A percentile compares a stretch with the other conserved stretches of the same genome.
These are phyloP conservation scores for Limonium bicolor DNA, from an alignment of 148 eudicot species.

Conservation along the genomic window DNA sequence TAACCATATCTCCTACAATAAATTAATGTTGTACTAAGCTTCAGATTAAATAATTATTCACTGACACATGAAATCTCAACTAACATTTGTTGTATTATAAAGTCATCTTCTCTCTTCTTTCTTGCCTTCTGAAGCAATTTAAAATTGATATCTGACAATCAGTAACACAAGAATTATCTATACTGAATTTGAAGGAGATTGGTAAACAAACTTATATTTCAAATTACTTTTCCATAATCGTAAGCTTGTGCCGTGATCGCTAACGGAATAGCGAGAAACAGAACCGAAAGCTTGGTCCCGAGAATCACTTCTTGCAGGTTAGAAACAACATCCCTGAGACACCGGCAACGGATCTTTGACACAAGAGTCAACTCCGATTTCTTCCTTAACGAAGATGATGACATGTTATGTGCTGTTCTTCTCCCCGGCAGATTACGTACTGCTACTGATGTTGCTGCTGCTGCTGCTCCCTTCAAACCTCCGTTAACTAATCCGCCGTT, in stretches of 20 bases:
- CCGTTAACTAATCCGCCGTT: not conserved
- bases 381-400: constrained; percentile 37
- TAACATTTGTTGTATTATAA: no score
- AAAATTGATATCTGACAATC: no score
- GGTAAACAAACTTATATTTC: no score
- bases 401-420: constrained; percentile 39
- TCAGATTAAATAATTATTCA: no score
- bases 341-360: constrained; percentile 17
- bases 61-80: no score
- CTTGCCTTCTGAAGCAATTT: no score
- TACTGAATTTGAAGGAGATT: no score
- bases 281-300: constrained; percentile 43
- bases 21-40: no score
- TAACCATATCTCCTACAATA: no score
- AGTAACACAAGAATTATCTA: no score
- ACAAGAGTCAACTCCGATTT: constrained; percentile 31
- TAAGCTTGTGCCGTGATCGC: constrained; percentile 27
- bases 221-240: constrained; percentile 28
- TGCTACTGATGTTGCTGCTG: no score
- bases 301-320: constrained; percentile 44
- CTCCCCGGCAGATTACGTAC: constrained; percentile 30
- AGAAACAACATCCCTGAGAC: constrained; percentile 13
- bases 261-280: constrained; percentile 36
- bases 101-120: no score
- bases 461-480: not conserved